Evolutionary conservation across 2,329 filamentous ascomycete genomes (phyloP).

Genomic region (Drechslerella stenobrocha): DNA sequence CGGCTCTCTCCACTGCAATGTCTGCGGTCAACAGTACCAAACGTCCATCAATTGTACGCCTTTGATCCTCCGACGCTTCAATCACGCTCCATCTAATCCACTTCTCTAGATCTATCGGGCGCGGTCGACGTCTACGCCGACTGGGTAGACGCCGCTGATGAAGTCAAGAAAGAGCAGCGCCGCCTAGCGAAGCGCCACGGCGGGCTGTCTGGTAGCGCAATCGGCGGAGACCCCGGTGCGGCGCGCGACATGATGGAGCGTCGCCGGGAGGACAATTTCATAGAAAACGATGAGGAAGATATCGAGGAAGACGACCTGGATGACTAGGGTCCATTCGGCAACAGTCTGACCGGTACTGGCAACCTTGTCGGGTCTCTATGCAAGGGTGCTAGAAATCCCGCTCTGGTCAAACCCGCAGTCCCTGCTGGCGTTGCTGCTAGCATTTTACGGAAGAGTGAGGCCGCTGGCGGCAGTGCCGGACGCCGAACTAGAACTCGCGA

Average conservation of each 20-base stretch:
- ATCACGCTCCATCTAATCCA: conserved; percentile 10
- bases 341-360: conserved; percentile 21
- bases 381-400: conserved; percentile 1
- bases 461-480: too few species aligned
- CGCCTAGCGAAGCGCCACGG: conserved; percentile 35
- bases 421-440: too few species aligned
- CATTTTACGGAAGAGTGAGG: too few species aligned
- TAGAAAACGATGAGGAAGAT: conserved; percentile 53
- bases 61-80: neutral
- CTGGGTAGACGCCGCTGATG: conserved; percentile 93
- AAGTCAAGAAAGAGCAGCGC: conserved; percentile 66
- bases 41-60: conserved; percentile 84
- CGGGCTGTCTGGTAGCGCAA: conserved; percentile 55
- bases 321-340: conserved; percentile 51
- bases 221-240: conserved; percentile 43
- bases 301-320: conserved; percentile 59
- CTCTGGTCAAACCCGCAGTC: too few species aligned
- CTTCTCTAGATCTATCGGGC: conserved; percentile 73
- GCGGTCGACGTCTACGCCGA: conserved; percentile 95
- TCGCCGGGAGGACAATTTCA: conserved; percentile 36
- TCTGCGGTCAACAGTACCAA: conserved; percentile 92
- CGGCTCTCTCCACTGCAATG: conserved; percentile 82
- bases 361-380: conserved; percentile 14
- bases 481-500: too few species aligned
- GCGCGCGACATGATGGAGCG: conserved; percentile 52